A percentile compares a stretch with the other conserved stretches of the same genome.
phyloP scores from a whole-genome alignment of 179 eudicot genomes.

The Beta lomatogona region DNA sequence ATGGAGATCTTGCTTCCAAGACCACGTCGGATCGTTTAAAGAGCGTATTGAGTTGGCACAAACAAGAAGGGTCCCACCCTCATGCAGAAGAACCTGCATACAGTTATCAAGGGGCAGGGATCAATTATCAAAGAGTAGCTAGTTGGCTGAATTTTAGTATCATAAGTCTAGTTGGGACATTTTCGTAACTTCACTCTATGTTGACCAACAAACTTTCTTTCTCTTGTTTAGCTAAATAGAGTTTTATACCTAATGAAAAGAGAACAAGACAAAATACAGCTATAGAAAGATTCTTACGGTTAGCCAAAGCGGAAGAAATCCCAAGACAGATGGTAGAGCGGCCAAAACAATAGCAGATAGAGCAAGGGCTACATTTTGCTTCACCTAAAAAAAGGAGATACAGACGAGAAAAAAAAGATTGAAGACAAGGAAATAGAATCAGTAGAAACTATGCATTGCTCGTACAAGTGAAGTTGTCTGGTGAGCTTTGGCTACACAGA shows the following conservation, averaged over 20 bases:
- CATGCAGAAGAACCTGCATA: constrained; percentile 86
- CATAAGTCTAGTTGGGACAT: no score
- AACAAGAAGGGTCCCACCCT: constrained; percentile 94
- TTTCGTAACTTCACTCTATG: no score
- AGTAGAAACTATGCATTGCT: not conserved
- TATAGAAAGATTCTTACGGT: constrained; percentile 53
- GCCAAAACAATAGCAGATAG: constrained; percentile 82
- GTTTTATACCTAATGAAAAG: no score
- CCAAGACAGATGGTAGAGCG: constrained; percentile 87
- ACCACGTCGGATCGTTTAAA: constrained; percentile 64
- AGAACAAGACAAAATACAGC: no score
- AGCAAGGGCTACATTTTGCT: constrained; percentile 97
- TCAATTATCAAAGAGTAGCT: not conserved
- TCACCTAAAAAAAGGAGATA: constrained; percentile 53
- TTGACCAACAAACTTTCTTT: no score
- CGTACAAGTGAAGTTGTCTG: constrained; percentile 88
- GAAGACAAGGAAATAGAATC: constrained; percentile 4
- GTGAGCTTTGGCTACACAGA: constrained; percentile 84
- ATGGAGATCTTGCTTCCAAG: constrained; percentile 61
- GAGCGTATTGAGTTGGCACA: constrained; percentile 96
- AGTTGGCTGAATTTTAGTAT: not conserved
- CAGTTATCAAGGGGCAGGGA: not conserved
- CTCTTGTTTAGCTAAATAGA: no score
- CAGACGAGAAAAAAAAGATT: not conserved
- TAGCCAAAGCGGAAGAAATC: constrained; percentile 87